Evolutionary conservation across 176 grass and related monocot genomes (phyloP).

Genomic region (Metroxylon sagu): DNA sequence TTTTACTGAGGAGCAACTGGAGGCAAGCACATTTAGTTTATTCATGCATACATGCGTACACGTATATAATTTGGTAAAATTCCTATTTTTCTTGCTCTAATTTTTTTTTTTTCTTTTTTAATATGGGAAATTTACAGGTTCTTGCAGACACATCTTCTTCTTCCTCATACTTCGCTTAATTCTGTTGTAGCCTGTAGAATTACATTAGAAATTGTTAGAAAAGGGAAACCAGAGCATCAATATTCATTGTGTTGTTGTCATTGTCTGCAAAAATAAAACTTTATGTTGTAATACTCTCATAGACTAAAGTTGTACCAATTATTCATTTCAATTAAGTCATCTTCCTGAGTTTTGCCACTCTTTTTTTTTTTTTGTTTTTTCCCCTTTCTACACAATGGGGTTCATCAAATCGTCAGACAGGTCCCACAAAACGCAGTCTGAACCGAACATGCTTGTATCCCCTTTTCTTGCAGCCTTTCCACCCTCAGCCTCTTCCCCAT

Average conservation of each 20-base stretch:
- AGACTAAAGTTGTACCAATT: no score
- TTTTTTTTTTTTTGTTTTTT: not conserved
- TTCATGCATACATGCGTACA: no score
- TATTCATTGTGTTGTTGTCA: no score
- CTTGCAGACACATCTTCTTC: conserved; percentile 77
- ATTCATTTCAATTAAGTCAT: no score
- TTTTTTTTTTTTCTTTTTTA: not conserved
- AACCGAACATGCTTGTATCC: conserved; percentile 28
- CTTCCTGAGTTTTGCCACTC: no score
- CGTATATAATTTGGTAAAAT: no score
- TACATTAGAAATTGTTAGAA: no score
- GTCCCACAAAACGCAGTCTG: conserved; percentile 86
- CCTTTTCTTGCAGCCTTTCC: conserved; percentile 21
- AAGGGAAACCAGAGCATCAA: no score
- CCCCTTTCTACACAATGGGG: conserved; percentile 23
- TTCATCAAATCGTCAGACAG: conserved; percentile 71
- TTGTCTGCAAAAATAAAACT: no score
- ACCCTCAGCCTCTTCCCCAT: conserved; percentile 44
- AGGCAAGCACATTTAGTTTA: conserved; percentile 41
- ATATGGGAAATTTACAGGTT: conserved; percentile 38
- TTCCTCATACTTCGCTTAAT: conserved; percentile 83
- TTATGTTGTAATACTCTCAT: no score
- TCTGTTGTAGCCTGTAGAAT: not conserved
- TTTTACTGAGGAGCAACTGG: conserved; percentile 80
- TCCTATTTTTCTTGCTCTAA: not conserved